Evolutionary conservation across 169 alveolate genomes (phyloP).

Genomic region (Plasmodium malariae): DNA sequence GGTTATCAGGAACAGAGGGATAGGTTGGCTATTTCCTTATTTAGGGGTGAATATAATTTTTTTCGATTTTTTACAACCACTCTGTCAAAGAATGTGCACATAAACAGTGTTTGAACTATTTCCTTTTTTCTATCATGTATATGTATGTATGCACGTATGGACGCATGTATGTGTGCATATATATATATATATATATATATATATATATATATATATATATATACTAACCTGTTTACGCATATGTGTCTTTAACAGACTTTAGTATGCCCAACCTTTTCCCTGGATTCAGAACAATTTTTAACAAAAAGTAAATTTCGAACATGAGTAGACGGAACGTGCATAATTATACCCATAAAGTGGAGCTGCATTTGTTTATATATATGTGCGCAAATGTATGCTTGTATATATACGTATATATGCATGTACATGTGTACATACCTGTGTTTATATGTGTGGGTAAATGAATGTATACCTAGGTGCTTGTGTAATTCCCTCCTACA

Average conservation of each 20-base stretch:
- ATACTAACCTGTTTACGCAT: neutral
- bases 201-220: too few species aligned
- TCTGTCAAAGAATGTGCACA: too few species aligned
- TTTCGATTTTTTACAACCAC: neutral
- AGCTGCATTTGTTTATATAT: neutral
- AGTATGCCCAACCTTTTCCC: constrained; percentile 42
- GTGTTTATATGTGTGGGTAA: neutral
- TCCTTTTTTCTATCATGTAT: too few species aligned
- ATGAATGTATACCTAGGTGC: neutral
- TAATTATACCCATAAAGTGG: neutral
- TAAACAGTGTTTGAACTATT: too few species aligned
- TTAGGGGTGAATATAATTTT: constrained; percentile 36
- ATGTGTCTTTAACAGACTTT: constrained; percentile 15
- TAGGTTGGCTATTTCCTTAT: constrained; percentile 19
- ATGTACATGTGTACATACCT: too few species aligned
- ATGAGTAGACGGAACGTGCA: neutral
- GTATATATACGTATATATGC: too few species aligned
- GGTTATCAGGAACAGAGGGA: constrained; percentile 22
- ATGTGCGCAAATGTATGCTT: too few species aligned
- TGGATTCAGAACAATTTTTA: constrained; percentile 63
- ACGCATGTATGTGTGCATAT: neutral
- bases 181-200: too few species aligned
- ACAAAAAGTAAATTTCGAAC: constrained; percentile 27
- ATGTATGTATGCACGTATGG: neutral
- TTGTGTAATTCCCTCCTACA: neutral